These are phyloP conservation scores for Carex cristatella DNA, from an alignment of 176 grass and related monocot genomes.

Conservation along the genomic window DNA sequence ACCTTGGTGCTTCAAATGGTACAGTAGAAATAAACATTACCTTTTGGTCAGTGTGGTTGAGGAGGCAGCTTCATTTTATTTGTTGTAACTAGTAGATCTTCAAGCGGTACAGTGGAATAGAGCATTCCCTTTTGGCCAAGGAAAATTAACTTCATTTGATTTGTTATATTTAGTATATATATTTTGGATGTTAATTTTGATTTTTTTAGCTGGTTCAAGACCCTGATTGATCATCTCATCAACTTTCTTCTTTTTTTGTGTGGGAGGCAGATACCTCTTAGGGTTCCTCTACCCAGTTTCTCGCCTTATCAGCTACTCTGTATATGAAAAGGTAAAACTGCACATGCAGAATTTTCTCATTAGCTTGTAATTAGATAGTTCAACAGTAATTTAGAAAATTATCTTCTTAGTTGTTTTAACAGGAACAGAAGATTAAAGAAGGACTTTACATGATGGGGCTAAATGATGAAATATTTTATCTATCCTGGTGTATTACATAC, in stretches of 20 bases:
- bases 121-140: background rate
- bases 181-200: background rate
- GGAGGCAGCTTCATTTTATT: background rate
- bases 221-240: background rate
- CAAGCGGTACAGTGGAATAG: background rate
- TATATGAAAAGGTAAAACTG: slow-evolving; percentile 33
- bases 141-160: background rate
- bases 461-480: slow-evolving; percentile 45
- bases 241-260: background rate
- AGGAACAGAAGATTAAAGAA: slow-evolving; percentile 60
- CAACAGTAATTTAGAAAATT: background rate
- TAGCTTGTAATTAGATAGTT: background rate
- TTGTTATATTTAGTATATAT: background rate
- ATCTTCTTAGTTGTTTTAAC: slow-evolving; percentile 6
- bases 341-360: background rate
- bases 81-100: background rate
- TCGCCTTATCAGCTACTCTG: slow-evolving; percentile 43
- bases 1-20: background rate
- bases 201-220: background rate
- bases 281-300: slow-evolving; percentile 51
- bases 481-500: slow-evolving; percentile 51
- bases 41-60: background rate
- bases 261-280: slow-evolving; percentile 36
- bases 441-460: slow-evolving; percentile 47
- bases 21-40: background rate